Evolutionary conservation across 768 basidiomycete species (phyloP).

Genomic region (Trichaptum fuscoviolaceum): DNA sequence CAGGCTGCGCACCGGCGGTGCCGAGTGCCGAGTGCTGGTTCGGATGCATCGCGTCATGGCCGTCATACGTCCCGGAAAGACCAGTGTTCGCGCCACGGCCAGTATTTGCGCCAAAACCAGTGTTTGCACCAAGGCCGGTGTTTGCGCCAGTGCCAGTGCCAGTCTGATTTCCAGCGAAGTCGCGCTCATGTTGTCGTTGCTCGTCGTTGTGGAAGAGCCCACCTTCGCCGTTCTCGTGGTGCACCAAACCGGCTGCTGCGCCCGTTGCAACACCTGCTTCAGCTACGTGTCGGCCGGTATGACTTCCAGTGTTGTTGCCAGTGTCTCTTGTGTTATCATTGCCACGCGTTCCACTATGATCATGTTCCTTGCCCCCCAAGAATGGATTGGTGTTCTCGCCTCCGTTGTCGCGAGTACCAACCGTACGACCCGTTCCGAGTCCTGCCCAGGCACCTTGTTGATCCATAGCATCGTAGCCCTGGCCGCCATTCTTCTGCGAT

Average conservation of each 20-base stretch:
- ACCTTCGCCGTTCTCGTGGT: background rate
- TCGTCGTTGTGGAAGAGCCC: background rate
- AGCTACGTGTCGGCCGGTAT: background rate
- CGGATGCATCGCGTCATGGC: background rate
- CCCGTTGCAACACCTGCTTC: too few relatives aligned
- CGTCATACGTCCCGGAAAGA: background rate
- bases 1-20: too few relatives aligned
- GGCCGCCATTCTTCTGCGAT: too few relatives aligned
- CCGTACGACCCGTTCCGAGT: too few relatives aligned
- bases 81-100: background rate
- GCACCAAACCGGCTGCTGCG: background rate
- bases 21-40: background rate
- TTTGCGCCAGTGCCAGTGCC: background rate
- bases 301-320: background rate
- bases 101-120: too few relatives aligned
- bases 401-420: too few relatives aligned
- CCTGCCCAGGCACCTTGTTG: too few relatives aligned
- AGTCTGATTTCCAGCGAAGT: background rate
- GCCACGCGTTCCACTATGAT: background rate
- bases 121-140: too few relatives aligned
- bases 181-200: background rate
- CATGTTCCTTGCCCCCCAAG: background rate
- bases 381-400: background rate
- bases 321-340: background rate
- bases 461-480: too few relatives aligned